Base-by-base conservation (phyloP, 2,329 filamentous ascomycete species). In the Madurella fahalii region DNA sequence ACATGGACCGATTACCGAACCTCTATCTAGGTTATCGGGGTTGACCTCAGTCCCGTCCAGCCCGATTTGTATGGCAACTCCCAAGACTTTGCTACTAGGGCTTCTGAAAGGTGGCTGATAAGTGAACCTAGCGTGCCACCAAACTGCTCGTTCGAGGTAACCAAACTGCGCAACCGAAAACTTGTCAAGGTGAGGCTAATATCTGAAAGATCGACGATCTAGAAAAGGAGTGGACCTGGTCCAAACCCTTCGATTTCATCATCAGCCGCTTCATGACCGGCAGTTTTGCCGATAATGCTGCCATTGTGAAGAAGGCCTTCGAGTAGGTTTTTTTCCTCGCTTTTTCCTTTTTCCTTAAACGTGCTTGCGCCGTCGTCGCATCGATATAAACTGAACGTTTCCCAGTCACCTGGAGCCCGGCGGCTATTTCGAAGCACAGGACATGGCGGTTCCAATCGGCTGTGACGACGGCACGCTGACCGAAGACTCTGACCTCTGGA, bases 341-440 rank as follows among this genome's bases (percentile, higher is more conserved):
- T 8, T 12, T 18, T 8, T 16, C 9, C 2, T 4, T 17, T 25
- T 25, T 25, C 7, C 25, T 25, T 7, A 7, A 25, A 3, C 7
- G 4, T 25, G 25, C 25, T 7, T 3, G 25, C 25, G 7, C 7
- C 7, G 25, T 25, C 7, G 25, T 7, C 7, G 7, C 25, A 25
- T 25, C 25, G 25, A 7, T 25, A 25, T 25, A 25, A 25, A 7
- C 25, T 25, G 25, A 25, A 3, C 3, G 25, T n/a, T 25, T 39
- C 17, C 40, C 18, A 58, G 53, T 40, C 50, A 54, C 18, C 52
- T 60, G 9, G 60, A 58, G 17, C 60, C 60, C 13, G 60, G 60
- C 43, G 60, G 60, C 32, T 61, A 61, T 47, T 47, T 61, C 46
- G 60, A 61, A 44, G 42, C 47, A 2, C 58, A 61, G n/a, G 60